Evolutionary conservation across 2,329 filamentous ascomycete species (phyloP).

Genomic region (Ophiostoma montium): DNA sequence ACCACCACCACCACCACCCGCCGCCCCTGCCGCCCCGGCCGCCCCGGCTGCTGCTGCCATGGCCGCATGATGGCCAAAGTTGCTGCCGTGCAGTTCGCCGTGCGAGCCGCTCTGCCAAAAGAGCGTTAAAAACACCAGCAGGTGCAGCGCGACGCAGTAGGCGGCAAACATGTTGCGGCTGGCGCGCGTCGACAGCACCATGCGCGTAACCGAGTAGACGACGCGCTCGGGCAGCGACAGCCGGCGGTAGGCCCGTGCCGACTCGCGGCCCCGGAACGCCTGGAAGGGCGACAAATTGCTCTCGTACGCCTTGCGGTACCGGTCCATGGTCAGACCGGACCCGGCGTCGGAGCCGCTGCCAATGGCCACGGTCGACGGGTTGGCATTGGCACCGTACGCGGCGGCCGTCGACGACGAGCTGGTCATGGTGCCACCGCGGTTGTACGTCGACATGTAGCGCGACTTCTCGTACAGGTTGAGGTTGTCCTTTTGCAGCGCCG

Average conservation of each 20-base stretch:
- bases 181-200: conserved; percentile 77
- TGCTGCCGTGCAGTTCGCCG: conserved; percentile 45
- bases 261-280: conserved; percentile 87
- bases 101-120: conserved; percentile 68
- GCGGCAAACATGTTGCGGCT: conserved; percentile 88
- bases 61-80: conserved; percentile 34
- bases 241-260: conserved; percentile 74
- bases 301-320: conserved; percentile 87
- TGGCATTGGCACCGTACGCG: conserved; percentile 51
- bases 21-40: conserved; percentile 17
- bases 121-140: conserved; percentile 74
- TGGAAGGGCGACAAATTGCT: conserved; percentile 92
- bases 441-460: conserved; percentile 89
- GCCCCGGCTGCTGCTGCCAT: conserved; percentile 26
- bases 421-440: conserved; percentile 38
- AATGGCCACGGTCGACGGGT: conserved; percentile 55
- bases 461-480: conserved; percentile 95
- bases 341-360: conserved; percentile 38
- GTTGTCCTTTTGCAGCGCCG: conserved; percentile 90
- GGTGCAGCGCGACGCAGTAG: conserved; percentile 79
- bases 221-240: conserved; percentile 86
- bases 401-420: conserved; percentile 55
- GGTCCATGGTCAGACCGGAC: conserved; percentile 48
- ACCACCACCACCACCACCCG: conserved; percentile 20
- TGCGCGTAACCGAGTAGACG: conserved; percentile 79